Evolutionary conservation across 2,329 filamentous ascomycete genomes (phyloP), one percentile per base, ranked within the genome.

Genomic region (Botrytis sinoallii): DNA sequence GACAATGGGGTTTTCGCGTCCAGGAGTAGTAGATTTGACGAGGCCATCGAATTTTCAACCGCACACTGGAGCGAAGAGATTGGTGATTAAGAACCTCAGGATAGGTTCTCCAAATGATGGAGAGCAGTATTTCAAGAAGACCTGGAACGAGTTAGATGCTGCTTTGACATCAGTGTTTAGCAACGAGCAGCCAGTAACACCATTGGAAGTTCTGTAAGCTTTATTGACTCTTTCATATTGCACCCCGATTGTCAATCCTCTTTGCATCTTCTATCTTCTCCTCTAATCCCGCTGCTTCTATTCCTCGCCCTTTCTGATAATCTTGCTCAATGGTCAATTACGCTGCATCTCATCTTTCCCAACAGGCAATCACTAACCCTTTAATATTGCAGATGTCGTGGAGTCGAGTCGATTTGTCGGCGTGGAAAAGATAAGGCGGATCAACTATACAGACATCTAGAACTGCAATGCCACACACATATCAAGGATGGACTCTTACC

Each of bases 61-160:
- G 20, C 90, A 93, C 79, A 86, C 87, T 18, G 94, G 94, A 46
- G 91, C 93, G 32, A 95, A 92, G 85, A 95, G 92, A 83, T 88
- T 99, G 64, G 89, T 95, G n/a, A 93, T 99, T 79, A 97, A 97
- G 88, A 98, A 98, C 81, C 87, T 98, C 76, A 90, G 92, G 74
- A 87, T 88, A 1, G 86, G 86, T 84, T 87, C 74, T 81, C 83
- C 57, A 80, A 84, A 70, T 85, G 89, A 94, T 78, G 88, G 92
- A 32, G 90, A 92, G 75, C 87, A 89, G 76, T 98, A 97, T 84
- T 93, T 97, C 78, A 86, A 90, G 59, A 90, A 90, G 79, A 91
- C 90, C 5, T 93, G 92, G 89, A 83, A 84, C 59, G 92, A 97
- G 80, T 85, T 98, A 9, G 89, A 93, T 73, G 85, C 86, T 52